phyloP scores from a whole-genome alignment of 345 rosid species.

The Trapa incisa region DNA sequence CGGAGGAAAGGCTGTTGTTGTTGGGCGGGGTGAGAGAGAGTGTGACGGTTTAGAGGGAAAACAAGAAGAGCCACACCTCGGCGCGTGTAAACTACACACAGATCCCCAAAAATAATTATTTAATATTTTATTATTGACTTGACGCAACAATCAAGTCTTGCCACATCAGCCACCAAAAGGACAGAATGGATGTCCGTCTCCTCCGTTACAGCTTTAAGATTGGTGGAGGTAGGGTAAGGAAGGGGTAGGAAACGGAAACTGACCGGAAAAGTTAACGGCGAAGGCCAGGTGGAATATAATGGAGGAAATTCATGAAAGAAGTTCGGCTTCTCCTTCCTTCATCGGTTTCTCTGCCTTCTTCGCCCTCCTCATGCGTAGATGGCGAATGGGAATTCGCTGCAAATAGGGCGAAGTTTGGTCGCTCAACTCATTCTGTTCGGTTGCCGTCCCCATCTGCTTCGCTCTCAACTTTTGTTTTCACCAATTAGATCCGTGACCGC shows the following conservation, averaged over 20 bases:
- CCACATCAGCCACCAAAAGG: too few relatives aligned
- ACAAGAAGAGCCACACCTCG: constrained; percentile 4
- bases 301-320: neutral
- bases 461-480: neutral
- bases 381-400: neutral
- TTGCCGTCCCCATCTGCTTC: neutral
- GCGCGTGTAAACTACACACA: constrained; percentile 1
- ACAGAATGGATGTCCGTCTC: too few relatives aligned
- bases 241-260: neutral
- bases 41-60: constrained; percentile 4
- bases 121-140: too few relatives aligned
- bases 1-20: constrained; percentile 3
- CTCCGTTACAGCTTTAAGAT: too few relatives aligned
- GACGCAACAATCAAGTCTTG: too few relatives aligned
- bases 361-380: neutral
- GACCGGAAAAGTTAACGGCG: constrained; percentile 1
- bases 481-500: neutral
- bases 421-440: neutral
- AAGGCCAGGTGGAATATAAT: neutral
- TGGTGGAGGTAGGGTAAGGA: neutral
- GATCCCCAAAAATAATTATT: neutral
- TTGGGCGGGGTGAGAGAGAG: neutral
- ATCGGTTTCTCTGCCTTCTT: neutral
- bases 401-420: neutral
- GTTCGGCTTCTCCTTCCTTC: neutral